These are phyloP conservation scores for Beta corolliflora DNA, from an alignment of 179 eudicot genomes.

Conservation along the genomic window DNA sequence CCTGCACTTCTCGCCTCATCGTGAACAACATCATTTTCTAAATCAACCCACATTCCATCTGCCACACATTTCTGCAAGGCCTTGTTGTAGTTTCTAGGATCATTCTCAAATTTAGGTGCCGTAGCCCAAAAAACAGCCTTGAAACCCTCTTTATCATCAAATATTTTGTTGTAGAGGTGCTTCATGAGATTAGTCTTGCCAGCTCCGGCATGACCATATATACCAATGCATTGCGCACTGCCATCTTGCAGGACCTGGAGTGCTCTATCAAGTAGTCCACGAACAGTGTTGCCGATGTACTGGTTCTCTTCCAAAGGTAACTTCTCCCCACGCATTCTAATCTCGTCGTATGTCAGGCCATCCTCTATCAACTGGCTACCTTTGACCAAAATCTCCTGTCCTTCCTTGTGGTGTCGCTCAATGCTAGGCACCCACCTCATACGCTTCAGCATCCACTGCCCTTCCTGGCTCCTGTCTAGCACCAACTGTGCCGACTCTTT, in stretches of 20 bases:
- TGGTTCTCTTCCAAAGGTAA: slow-evolving; percentile 6
- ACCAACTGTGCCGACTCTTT: neutral
- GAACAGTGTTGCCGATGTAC: neutral
- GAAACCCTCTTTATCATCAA: neutral
- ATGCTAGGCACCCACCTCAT: neutral
- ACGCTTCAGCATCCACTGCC: neutral
- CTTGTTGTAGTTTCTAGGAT: neutral
- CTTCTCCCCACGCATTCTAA: slow-evolving; percentile 10
- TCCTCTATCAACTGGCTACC: neutral
- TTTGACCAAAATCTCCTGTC: neutral
- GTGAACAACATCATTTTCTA: neutral
- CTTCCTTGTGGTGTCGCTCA: slow-evolving; percentile 10
- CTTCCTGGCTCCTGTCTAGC: neutral
- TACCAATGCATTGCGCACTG: slow-evolving; percentile 1
- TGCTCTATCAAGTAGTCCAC: neutral
- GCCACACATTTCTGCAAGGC: slow-evolving; percentile 13
- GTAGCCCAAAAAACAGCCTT: slow-evolving; percentile 24
- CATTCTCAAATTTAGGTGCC: slow-evolving; percentile 2
- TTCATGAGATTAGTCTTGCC: slow-evolving; percentile 29
- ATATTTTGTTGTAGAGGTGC: slow-evolving; percentile 18
- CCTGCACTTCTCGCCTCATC: slow-evolving; percentile 21
- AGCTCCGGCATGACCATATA: slow-evolving; percentile 13
- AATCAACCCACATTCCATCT: slow-evolving; percentile 14
- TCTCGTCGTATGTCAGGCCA: neutral
- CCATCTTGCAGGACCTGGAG: neutral